These are phyloP conservation scores for Termitomyces sp. DNA, from an alignment of 768 basidiomycete species.

Conservation along the genomic window DNA sequence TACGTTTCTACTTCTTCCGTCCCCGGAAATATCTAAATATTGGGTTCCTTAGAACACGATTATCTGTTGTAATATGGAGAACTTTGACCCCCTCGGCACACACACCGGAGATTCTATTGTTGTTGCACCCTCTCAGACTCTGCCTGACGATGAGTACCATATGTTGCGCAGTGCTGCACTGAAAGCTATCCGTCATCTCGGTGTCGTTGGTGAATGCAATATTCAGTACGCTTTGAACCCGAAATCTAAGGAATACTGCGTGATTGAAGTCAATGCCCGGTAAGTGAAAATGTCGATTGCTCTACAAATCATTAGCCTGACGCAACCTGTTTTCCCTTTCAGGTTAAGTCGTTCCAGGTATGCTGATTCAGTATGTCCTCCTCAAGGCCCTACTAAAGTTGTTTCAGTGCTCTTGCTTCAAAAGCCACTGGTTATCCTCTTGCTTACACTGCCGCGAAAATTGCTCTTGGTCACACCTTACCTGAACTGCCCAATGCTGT, in stretches of 20 bases:
- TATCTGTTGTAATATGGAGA: slow-evolving; percentile 99
- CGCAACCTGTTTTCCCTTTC: slow-evolving; percentile 3
- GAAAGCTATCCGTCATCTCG: slow-evolving; percentile 89
- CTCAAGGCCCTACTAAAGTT: not conserved
- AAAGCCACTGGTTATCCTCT: slow-evolving; percentile 99
- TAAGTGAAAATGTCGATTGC: slow-evolving; percentile 24
- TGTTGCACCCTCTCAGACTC: slow-evolving; percentile 95
- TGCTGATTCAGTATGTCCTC: slow-evolving; percentile 8
- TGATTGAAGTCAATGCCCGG: slow-evolving; percentile 98
- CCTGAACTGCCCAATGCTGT: slow-evolving; percentile 98
- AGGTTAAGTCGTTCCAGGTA: slow-evolving; percentile 79
- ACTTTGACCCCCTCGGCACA: slow-evolving; percentile 98
- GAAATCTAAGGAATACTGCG: slow-evolving; percentile 87
- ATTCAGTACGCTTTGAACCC: slow-evolving; percentile 99
- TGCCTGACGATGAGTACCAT: slow-evolving; percentile 98
- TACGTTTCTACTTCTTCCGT: slow-evolving; percentile 33
- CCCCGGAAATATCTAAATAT: slow-evolving; percentile 6
- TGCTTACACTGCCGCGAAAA: slow-evolving; percentile 98
- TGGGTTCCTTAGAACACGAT: slow-evolving; percentile 75
- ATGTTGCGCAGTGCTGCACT: slow-evolving; percentile 98
- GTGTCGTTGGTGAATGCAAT: slow-evolving; percentile 93
- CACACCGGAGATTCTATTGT: slow-evolving; percentile 99
- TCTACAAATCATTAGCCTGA: not conserved
- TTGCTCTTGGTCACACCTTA: slow-evolving; percentile 94
- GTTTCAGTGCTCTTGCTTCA: slow-evolving; percentile 81